Percentiles rank a stretch among this genome's conserved stretches.
phyloP scores from a whole-genome alignment of 352 stramenopile species.

The Stramenopiles sp. region DNA sequence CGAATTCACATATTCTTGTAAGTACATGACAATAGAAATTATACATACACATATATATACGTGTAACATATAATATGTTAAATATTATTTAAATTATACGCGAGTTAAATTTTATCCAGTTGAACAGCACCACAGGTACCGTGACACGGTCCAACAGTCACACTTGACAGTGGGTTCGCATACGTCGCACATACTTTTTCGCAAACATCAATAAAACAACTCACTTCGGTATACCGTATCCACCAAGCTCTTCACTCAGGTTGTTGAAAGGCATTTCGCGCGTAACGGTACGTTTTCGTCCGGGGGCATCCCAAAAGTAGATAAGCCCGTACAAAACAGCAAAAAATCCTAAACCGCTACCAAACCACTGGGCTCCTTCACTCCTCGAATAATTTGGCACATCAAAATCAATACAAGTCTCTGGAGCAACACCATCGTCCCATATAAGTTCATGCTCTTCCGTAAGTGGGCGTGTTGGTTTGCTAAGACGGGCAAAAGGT shows the following conservation, averaged over 20 bases:
- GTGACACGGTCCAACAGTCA: no score
- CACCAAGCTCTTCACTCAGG: conserved; percentile 22
- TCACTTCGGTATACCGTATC: conserved; percentile 14
- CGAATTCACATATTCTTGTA: no score
- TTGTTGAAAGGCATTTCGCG: conserved; percentile 24
- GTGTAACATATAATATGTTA: no score
- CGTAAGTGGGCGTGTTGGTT: neutral
- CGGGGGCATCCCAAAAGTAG: conserved; percentile 34
- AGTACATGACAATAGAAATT: no score
- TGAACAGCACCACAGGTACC: no score
- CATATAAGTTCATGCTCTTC: conserved; percentile 54
- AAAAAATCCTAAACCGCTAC: conserved; percentile 41
- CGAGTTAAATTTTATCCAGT: no score
- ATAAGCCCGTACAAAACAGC: conserved; percentile 35
- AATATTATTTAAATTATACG: no score
- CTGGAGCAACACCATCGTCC: conserved; percentile 50
- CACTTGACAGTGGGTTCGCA: no score
- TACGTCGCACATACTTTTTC: no score
- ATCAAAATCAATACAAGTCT: conserved; percentile 53
- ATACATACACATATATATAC: no score
- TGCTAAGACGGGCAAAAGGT: neutral
- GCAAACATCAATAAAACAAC: no score
- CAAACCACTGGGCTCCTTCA: conserved; percentile 39
- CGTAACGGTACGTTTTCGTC: conserved; percentile 29
- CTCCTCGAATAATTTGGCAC: conserved; percentile 36